Evolutionary conservation across 2,329 filamentous ascomycete species (phyloP).

Genomic region (Penicillium psychrosexuale): DNA sequence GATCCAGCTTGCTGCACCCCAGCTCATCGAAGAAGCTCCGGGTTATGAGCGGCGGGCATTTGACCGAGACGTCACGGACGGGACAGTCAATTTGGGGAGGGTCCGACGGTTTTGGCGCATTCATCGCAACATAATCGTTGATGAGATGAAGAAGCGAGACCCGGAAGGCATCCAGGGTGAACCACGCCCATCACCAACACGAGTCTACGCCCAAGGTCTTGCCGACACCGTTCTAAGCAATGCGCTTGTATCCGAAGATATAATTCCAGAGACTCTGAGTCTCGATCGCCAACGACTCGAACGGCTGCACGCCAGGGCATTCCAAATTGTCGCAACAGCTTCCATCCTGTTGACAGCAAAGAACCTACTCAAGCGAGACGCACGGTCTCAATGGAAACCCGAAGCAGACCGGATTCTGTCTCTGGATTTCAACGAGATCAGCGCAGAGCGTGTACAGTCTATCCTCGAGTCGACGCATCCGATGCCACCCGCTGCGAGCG

Average conservation of each 20-base stretch:
- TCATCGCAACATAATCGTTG: slow-evolving; percentile 39
- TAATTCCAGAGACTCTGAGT: slow-evolving; percentile 59
- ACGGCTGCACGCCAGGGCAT: slow-evolving; percentile 52
- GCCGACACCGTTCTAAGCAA: slow-evolving; percentile 58
- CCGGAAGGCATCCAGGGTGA: slow-evolving; percentile 37
- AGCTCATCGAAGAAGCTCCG: slow-evolving; percentile 58
- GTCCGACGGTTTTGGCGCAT: slow-evolving; percentile 56
- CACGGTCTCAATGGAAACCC: slow-evolving; percentile 61
- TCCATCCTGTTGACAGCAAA: slow-evolving; percentile 64
- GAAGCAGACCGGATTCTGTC: slow-evolving; percentile 59
- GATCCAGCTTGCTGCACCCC: slow-evolving; percentile 58
- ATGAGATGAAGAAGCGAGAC: slow-evolving; percentile 51
- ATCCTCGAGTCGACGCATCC: slow-evolving; percentile 49
- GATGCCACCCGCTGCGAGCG: slow-evolving; percentile 46
- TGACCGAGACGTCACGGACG: slow-evolving; percentile 52
- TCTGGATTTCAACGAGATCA: slow-evolving; percentile 44
- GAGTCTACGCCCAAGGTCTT: slow-evolving; percentile 59
- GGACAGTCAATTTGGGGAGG: slow-evolving; percentile 51
- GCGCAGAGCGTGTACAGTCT: slow-evolving; percentile 42
- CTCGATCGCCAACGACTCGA: slow-evolving; percentile 55
- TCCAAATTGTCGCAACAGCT: slow-evolving; percentile 59
- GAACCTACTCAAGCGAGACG: slow-evolving; percentile 63
- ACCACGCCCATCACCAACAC: slow-evolving; percentile 33
- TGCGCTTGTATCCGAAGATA: slow-evolving; percentile 48
- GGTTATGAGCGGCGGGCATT: slow-evolving; percentile 62